Conservation (phyloP, 768 basidiomycete species). For the Leccinum barrowsii region DNA sequence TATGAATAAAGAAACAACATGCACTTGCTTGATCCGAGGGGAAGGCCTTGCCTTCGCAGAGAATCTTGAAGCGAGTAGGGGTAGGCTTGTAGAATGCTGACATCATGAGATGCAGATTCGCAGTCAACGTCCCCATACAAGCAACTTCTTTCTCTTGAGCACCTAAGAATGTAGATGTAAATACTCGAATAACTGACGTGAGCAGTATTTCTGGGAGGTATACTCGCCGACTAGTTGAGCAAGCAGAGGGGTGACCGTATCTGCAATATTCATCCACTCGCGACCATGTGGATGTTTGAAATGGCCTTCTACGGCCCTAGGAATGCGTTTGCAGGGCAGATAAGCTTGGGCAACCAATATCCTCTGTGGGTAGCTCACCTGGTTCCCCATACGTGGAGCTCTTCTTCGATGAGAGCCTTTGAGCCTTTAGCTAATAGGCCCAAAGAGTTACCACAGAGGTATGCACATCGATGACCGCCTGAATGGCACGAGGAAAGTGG, state of each 20-base stretch:
- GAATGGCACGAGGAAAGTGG: constrained; percentile 6
- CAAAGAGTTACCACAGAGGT: constrained; percentile 95
- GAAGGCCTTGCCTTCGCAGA: constrained; percentile 92
- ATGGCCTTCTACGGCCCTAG: constrained; percentile 84
- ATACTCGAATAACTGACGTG: constrained; percentile 8
- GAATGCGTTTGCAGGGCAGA: constrained; percentile 4
- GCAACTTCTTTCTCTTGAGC: constrained; percentile 88
- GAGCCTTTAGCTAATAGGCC: constrained; percentile 79
- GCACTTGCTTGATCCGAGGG: constrained; percentile 87
- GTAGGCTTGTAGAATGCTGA: constrained; percentile 92
- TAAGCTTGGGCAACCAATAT: constrained; percentile 8
- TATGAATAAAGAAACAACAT: constrained; percentile 5
- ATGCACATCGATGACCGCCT: constrained; percentile 60
- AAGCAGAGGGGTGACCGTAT: constrained; percentile 67
- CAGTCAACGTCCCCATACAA: constrained; percentile 92
- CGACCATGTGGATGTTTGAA: constrained; percentile 83
- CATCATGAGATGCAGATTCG: constrained; percentile 95
- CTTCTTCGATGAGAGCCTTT: constrained; percentile 69
- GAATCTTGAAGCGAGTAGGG: constrained; percentile 79
- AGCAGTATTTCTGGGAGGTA: constrained; percentile 4
- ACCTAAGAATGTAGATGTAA: constrained; percentile 45
- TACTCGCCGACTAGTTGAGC: constrained; percentile 78
- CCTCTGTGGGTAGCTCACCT: constrained; percentile 39
- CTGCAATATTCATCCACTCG: constrained; percentile 79
- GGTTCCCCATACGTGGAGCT: constrained; percentile 80